These are phyloP conservation scores for Plasmodium relictum DNA, from an alignment of 169 alveolate species.

Conservation along the genomic window DNA sequence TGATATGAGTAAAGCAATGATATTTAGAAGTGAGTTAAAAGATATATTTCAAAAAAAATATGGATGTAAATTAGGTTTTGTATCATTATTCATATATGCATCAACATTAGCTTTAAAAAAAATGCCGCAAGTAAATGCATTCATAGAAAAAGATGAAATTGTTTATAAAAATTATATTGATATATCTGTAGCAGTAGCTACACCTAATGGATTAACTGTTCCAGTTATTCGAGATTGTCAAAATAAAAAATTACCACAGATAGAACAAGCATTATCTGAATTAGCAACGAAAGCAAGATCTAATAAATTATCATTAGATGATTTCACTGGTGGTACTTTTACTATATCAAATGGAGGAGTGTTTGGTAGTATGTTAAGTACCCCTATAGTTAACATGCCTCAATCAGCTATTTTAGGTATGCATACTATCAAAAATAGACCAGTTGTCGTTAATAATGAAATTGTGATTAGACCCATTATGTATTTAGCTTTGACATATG, in stretches of 20 bases:
- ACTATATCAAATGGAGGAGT: constrained; percentile 98
- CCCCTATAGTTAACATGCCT: constrained; percentile 97
- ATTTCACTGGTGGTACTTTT: constrained; percentile 97
- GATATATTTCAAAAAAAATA: constrained; percentile 83
- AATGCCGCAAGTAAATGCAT: constrained; percentile 90
- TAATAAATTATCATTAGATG: constrained; percentile 93
- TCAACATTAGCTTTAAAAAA: constrained; percentile 86
- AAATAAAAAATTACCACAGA: constrained; percentile 89
- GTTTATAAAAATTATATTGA: constrained; percentile 94
- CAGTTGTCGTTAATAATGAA: constrained; percentile 94
- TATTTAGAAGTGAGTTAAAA: constrained; percentile 84
- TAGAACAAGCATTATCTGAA: constrained; percentile 89
- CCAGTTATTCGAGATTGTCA: constrained; percentile 96
- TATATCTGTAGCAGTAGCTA: constrained; percentile 96
- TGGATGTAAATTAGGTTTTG: constrained; percentile 87
- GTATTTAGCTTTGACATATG: constrained; percentile 96
- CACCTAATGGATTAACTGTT: constrained; percentile 96
- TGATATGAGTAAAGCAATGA: constrained; percentile 89
- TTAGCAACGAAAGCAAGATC: constrained; percentile 93
- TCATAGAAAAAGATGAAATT: constrained; percentile 90
- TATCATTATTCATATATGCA: constrained; percentile 90
- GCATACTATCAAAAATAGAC: constrained; percentile 94
- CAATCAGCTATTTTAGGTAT: constrained; percentile 95
- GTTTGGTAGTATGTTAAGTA: constrained; percentile 96
- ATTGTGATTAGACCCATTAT: constrained; percentile 96